Percentiles rank a stretch among this genome's conserved stretches.
These are phyloP conservation scores for Xylaria sp. DNA, from an alignment of 2,329 filamentous ascomycete species.

Conservation along the genomic window DNA sequence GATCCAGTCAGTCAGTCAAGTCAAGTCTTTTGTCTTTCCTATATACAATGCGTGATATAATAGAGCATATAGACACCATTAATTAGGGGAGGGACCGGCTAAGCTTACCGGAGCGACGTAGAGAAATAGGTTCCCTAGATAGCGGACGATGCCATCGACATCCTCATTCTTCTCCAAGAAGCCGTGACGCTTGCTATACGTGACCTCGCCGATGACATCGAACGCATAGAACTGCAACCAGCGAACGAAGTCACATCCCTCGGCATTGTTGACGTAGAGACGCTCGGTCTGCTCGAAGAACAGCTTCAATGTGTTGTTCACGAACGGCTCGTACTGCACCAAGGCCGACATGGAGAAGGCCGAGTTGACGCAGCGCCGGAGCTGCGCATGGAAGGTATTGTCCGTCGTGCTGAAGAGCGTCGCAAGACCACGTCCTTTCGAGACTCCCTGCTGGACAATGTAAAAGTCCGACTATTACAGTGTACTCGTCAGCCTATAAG, in stretches of 20 bases:
- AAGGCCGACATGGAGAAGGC: constrained; percentile 83
- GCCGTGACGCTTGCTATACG: constrained; percentile 78
- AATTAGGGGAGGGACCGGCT: not conserved
- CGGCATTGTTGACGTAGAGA: constrained; percentile 59
- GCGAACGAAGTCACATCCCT: constrained; percentile 70
- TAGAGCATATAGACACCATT: not conserved
- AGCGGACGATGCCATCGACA: constrained; percentile 77
- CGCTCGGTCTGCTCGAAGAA: constrained; percentile 73
- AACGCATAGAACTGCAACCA: constrained; percentile 88
- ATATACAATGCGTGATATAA: not conserved
- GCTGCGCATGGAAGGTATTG: constrained; percentile 79
- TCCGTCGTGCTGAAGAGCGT: constrained; percentile 82
- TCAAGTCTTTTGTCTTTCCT: constrained; percentile 1
- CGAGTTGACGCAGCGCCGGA: constrained; percentile 78
- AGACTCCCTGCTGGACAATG: constrained; percentile 78
- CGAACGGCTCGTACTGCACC: constrained; percentile 82
- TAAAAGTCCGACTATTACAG: constrained; percentile 78
- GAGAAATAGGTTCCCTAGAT: constrained; percentile 71
- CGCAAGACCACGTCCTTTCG: constrained; percentile 73
- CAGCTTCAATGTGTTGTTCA: constrained; percentile 77
- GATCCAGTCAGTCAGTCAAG: constrained; percentile 5
- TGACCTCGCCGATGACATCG: constrained; percentile 82
- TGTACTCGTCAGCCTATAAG: constrained; percentile 27
- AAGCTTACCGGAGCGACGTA: constrained; percentile 75
- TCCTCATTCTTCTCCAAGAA: constrained; percentile 81